Evolutionary conservation across 75 land plant species (phyloP), one percentile per base, ranked within the genome.

Genomic region (Azolla pinnata): DNA sequence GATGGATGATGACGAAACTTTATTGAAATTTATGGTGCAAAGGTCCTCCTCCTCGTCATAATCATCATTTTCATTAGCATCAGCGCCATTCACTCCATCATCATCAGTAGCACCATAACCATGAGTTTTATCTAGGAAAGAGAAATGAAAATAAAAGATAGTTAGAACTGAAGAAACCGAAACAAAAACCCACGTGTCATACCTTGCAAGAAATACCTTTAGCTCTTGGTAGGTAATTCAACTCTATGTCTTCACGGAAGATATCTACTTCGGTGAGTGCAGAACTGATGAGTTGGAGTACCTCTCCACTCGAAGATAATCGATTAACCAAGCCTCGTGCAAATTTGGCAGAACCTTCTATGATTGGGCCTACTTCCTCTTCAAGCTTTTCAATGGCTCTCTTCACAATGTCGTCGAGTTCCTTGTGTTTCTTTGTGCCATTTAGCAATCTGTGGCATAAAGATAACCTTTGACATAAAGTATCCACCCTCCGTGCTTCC

Each of bases 401-500:
- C 16, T 55, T 55, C 2, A 85, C 62, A 50, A 82, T 60, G 10
- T 80, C 75, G 68, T 85, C 79, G 32, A 80, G 58, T 48, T 77
- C 81, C 44, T 75, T 78, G 49, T 82, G 80, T 40, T 66, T 67
- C 0, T 66, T 61, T 61, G 90, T 88, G 0, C 95, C 89, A 60
- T 85, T 66, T n/a, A 88, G 69, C 8, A 88, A 81, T 64, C 82
- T 75, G 33, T 70, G 69, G 56, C 83, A 63, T 44, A 88, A 51
- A 56, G 57, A 82, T 48, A 88, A 76, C 5, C 95, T 72, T 50
- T 85, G 65, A 54, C 90, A 85, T 4, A 88, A 80, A 21, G 74
- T 66, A 60, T 85, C 95, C 20, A 85, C 80, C n/a, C 95, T 69
- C 9, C 95, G 81, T 7, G 95, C 83, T 59, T 85, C 90, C 63